Conservation (phyloP, 371 early-diverging fungal genomes). For the Mucor piriformis region DNA sequence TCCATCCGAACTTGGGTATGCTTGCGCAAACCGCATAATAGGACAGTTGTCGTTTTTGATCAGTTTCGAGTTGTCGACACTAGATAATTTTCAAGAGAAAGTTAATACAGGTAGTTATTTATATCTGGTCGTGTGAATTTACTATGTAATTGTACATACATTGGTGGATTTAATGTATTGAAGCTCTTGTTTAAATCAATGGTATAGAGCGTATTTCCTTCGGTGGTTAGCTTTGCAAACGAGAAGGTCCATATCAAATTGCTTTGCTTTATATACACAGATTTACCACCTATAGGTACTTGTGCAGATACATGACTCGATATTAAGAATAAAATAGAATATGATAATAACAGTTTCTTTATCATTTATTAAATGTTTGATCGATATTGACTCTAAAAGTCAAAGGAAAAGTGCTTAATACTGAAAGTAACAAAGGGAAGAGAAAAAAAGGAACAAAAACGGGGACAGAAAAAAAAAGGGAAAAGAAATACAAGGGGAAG, state of each 20-base stretch:
- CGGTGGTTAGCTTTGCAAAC: slow-evolving; percentile 17
- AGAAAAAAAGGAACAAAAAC: not conserved
- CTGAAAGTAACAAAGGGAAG: not conserved
- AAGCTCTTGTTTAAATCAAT: slow-evolving; percentile 26
- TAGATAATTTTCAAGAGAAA: not conserved
- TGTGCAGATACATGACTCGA: not conserved
- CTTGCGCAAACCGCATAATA: slow-evolving; percentile 28
- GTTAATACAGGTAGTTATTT: not conserved
- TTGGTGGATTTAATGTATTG: slow-evolving; percentile 24
- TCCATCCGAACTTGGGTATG: slow-evolving; percentile 10
- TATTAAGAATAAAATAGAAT: not conserved
- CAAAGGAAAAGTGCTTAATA: not conserved
- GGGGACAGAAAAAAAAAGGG: not conserved
- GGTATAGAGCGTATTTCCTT: slow-evolving; percentile 18
- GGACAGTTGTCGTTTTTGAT: slow-evolving; percentile 23
- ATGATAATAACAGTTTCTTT: not conserved
- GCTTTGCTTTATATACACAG: slow-evolving; percentile 24
- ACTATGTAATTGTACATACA: slow-evolving; percentile 11
- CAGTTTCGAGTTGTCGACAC: slow-evolving; percentile 4
- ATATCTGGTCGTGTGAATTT: not conserved
- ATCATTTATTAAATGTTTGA: not conserved
- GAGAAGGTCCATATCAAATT: slow-evolving; percentile 28
- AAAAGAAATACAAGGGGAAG: slow-evolving; percentile 2
- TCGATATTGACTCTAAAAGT: too few relatives aligned
- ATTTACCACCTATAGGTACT: slow-evolving; percentile 19